Conservation (phyloP, 345 rosid genomes). For the Melastoma malabathricum region DNA sequence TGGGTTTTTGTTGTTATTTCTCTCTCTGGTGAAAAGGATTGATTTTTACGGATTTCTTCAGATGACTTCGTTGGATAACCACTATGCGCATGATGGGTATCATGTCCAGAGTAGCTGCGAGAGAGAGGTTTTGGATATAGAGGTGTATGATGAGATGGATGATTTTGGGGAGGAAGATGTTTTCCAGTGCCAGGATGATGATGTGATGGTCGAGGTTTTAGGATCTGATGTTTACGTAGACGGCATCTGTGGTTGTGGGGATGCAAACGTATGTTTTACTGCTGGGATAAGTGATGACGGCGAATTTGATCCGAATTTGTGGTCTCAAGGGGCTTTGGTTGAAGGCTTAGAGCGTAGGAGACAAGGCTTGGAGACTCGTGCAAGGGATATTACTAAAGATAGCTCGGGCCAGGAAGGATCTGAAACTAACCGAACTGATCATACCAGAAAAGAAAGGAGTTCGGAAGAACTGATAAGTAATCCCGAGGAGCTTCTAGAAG, state of each 20-base stretch:
- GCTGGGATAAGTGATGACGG: too few relatives aligned
- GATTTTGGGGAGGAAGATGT: constrained; percentile 14
- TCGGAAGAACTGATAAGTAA: constrained; percentile 36
- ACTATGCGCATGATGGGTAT: too few relatives aligned
- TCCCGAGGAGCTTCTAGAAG: constrained; percentile 26
- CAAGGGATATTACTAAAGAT: too few relatives aligned
- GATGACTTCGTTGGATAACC: too few relatives aligned
- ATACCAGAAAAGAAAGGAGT: constrained; percentile 40
- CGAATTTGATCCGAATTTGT: too few relatives aligned
- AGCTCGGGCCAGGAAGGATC: constrained; percentile 10
- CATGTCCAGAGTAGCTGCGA: too few relatives aligned
- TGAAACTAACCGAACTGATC: constrained; percentile 27
- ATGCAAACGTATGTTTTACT: background rate
- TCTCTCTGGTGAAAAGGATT: too few relatives aligned
- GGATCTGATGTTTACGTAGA: constrained; percentile 28
- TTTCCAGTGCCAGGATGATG: constrained; percentile 21
- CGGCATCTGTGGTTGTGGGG: constrained; percentile 19
- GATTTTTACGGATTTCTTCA: too few relatives aligned
- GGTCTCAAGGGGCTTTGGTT: too few relatives aligned
- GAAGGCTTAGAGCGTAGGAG: too few relatives aligned
- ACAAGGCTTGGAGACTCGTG: too few relatives aligned
- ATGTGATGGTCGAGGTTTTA: constrained; percentile 28
- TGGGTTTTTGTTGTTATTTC: too few relatives aligned
- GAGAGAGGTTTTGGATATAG: background rate
- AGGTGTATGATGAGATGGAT: background rate